Conservation (phyloP, 1,139 yeast genomes). For the Starmera stellimalicola region DNA sequence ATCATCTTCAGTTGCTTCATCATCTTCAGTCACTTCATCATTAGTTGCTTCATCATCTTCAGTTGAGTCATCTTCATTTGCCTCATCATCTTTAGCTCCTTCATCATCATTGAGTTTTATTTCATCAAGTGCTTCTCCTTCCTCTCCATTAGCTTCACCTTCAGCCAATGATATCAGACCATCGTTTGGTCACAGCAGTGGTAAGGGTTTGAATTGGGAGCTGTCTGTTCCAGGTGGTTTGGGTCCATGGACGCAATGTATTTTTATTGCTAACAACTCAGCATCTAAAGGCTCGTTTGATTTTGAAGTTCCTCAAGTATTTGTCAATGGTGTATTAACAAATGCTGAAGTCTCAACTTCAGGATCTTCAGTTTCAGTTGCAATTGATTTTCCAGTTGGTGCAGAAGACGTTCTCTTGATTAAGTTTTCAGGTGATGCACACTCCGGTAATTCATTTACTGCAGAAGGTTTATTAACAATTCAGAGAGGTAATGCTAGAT, state of each 20-base stretch:
- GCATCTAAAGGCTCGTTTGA: neutral
- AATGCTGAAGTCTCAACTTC: neutral
- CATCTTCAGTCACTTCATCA: neutral
- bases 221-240: conserved; percentile 1
- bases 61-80: neutral
- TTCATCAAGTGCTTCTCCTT: neutral
- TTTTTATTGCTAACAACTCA: neutral
- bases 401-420: neutral
- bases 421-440: neutral
- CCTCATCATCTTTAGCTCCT: neutral
- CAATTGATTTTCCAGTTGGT: neutral
- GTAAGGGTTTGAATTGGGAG: neutral
- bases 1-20: neutral
- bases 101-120: neutral
- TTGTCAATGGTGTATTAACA: neutral
- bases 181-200: neutral
- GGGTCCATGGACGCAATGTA: conserved; percentile 1
- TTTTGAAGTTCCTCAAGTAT: neutral
- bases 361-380: neutral
- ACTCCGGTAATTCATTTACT: neutral
- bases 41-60: neutral
- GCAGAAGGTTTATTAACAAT: neutral
- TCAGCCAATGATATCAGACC: neutral
- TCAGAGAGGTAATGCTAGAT: neutral
- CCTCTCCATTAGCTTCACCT: neutral